Base-by-base conservation (phyloP, 129 eudicot genomes). In the Artemisia argyi region DNA sequence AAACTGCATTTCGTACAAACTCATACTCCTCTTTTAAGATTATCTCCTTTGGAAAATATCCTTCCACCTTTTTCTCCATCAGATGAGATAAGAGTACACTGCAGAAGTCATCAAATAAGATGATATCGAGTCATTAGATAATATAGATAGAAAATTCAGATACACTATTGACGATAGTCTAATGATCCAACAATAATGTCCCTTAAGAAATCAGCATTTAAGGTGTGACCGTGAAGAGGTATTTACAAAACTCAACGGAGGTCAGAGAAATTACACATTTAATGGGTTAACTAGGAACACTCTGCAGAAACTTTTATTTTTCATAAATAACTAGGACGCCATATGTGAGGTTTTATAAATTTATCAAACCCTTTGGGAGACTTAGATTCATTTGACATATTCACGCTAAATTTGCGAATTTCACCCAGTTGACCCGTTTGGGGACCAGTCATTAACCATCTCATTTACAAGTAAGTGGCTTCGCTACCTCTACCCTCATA, bases 1-100 rank as follows among this genome's bases (percentile, higher is more conserved):
- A 94, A 59, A 94, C 80, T 35, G 98, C 98, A 82, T 81, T 82
- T 7, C 94, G 87, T 59, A 94, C 98, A 71, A 84, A 87, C 68
- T 94, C 93, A 74, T 77, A 90, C 63, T 94, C 98, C 81, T 90
- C 87, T 46, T 65, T 64, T 68, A 94, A 50, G 62, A 86, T 78
- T 15, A 74, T 82, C 80, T 90, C 92, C 62, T 83, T 88, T 1
- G 85, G 86, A 66, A 57, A 76, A 75, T 73, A 84, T 55, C 85
- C 97, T 55, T 87, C 76, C n/a, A 19, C 91, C 78, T 69, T 75
- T 72, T 79, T 70, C 66, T 90, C 81, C 62, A 88, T 74, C 53
- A 93, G 73, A 65, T 61, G 87, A 80, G 97, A 82, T 71, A 94
- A 77, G 76, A 94, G 89, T 17, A 90, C 89, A 76, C 98, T 94